Evolutionary conservation across 768 basidiomycete species (phyloP), one percentile per base, ranked within the genome.

Genomic region (Pleurotus giganteus): DNA sequence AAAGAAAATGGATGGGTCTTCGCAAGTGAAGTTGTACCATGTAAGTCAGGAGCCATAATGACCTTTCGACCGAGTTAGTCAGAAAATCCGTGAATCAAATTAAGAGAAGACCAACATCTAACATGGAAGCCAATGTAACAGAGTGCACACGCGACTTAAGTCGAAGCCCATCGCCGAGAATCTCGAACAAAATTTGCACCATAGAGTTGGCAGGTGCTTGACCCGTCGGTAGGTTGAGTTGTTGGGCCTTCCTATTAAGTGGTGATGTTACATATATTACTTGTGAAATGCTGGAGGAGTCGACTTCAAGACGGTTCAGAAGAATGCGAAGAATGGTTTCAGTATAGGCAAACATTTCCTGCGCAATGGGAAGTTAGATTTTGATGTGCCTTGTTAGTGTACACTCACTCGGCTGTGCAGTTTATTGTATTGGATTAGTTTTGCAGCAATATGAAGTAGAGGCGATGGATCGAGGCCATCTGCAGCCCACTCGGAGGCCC

Each of bases 391-490:
- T 50, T 24, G 19, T 27, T 37, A 57, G 46, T 23, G 32, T 49
- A 26, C 2, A 65, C 73, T 54, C 56, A 88, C 88, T 56, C 81
- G 74, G 61, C 74, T 77, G 42, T 80, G 73, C 19, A 75, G 67
- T 65, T 82, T 83, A 68, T 88, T 86, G 61, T 83, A 75, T 54
- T 83, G 76, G 12, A 87, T 70, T 27, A 90, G 71, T 12, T 72
- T 71, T 3, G 80, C 71, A 0, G 76, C 70, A 47, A 86, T 78
- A 3, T 66, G 46, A 15, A 91, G 60, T 8, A 89, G 62, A 3
- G 86, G 74, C 7, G 82, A 81, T 3, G 83, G 75, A 62, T 89
- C 80, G 53, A 84, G 73, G 2, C 59, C 62, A 11, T 73, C 74
- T 17, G 76, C 66, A 34, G 74, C 64, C 62, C 76, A 76, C 49